phyloP scores from a whole-genome alignment of 106 monocot genomes.

The Allium sativum region DNA sequence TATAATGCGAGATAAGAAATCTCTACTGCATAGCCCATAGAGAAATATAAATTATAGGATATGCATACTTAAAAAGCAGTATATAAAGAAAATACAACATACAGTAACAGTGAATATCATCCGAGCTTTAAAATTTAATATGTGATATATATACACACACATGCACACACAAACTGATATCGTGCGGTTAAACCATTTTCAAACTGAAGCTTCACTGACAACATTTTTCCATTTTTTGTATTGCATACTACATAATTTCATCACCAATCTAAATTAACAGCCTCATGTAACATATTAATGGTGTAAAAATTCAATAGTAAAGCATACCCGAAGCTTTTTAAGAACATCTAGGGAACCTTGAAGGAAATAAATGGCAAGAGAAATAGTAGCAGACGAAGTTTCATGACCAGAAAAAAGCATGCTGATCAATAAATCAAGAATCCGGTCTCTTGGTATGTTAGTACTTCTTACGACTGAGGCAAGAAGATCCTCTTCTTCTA shows the following conservation, averaged over 20 bases:
- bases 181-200: too few relatives aligned
- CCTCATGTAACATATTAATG: neutral
- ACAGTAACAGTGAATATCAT: too few relatives aligned
- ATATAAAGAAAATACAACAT: too few relatives aligned
- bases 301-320: neutral
- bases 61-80: too few relatives aligned
- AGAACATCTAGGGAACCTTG: conserved; percentile 19
- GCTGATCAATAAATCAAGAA: conserved; percentile 38
- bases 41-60: too few relatives aligned
- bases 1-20: too few relatives aligned
- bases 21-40: too few relatives aligned
- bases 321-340: conserved; percentile 17
- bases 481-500: conserved; percentile 32
- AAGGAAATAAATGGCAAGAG: conserved; percentile 38
- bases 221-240: too few relatives aligned
- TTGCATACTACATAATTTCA: conserved; percentile 18
- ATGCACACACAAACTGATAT: too few relatives aligned
- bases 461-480: conserved; percentile 22
- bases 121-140: too few relatives aligned
- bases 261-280: neutral
- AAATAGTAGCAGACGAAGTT: conserved; percentile 31
- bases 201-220: too few relatives aligned
- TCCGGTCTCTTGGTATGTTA: conserved; percentile 32
- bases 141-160: too few relatives aligned
- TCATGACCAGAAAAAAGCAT: conserved; percentile 59